Base-by-base conservation (phyloP, 352 stramenopile species). In the Globisporangium iwayamae region DNA sequence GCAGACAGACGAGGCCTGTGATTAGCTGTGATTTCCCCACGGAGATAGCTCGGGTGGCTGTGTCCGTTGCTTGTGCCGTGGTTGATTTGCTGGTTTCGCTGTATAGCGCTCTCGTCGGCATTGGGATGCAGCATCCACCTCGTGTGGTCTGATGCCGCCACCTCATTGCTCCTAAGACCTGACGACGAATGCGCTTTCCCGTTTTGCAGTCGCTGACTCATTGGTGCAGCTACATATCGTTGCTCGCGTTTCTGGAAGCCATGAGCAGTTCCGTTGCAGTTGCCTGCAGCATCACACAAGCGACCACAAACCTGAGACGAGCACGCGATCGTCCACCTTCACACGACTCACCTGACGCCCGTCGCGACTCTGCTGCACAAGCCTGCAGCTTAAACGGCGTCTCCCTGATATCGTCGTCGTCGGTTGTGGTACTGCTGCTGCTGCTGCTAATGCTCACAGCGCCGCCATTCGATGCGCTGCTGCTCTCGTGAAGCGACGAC, bases 401-500 rank as follows among this genome's bases (percentile, higher is more conserved):
- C 9, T 4, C 14, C 14, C 14, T 46, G 39, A 13, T 46, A 3
- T n/a, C 28, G 16, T 25, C 50, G 7, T 25, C 50, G 28, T 34
- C 28, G 34, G 18, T 11, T 2, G 50, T 25, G 28, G 18, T 11
- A 7, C 8, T 56, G 16, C 16, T 34, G 3, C 34, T 56, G 28
- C 14, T 56, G 48, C 22, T 54, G 28, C 50, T 54, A 16, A 11
- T 46, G 14, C 39, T 46, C 39, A n/a, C 39, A 6, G 39, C 13
- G 14, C 39, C 14, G 13, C 39, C 39, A n/a, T 18, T 46, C 4
- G 39, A 46, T n/a, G 39, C 20, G 14, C 2, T 30, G 18, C 30
- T 32, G 51, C 30, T 57, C 14, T 57, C 51, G 51, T 45, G 30
- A 25, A n/a, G 30, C 30, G 51, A 45, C 30, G 51, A 45, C 51